These are phyloP conservation scores for Fusarium liriodendri DNA, from an alignment of 2,329 filamentous ascomycete genomes.

Conservation along the genomic window DNA sequence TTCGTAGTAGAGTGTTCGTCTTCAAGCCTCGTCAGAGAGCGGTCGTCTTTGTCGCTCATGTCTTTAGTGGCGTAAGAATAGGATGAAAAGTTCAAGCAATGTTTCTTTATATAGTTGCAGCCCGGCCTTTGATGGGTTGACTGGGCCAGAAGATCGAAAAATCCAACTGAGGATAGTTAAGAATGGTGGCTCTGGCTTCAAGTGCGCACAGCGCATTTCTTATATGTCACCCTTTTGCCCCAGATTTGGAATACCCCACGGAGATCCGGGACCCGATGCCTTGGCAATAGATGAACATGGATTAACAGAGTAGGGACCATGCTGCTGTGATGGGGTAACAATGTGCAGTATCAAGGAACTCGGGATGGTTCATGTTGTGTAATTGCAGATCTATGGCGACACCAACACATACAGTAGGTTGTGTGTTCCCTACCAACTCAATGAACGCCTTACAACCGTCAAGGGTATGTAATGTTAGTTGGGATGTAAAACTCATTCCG, in stretches of 20 bases:
- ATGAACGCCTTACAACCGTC: too few species aligned
- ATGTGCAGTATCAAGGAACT: background rate
- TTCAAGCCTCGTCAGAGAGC: background rate
- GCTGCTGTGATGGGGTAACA: background rate
- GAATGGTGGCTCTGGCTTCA: background rate
- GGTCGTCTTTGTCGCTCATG: background rate
- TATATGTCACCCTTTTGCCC: background rate
- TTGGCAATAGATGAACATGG: background rate
- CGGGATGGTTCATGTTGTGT: background rate
- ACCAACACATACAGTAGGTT: background rate
- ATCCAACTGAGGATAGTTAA: background rate
- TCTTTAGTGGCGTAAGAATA: background rate
- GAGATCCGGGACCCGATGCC: background rate
- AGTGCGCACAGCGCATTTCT: background rate
- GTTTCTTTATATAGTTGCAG: too few species aligned
- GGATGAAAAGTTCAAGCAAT: background rate
- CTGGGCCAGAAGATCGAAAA: too few species aligned
- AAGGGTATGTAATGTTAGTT: too few species aligned
- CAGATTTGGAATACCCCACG: background rate
- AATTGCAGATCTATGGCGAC: background rate
- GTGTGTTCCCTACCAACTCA: background rate
- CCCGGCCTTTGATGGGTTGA: too few species aligned
- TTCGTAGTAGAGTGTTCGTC: background rate
- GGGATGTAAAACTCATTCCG: too few species aligned
- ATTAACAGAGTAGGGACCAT: background rate